Conservation (phyloP, 352 stramenopile genomes). For the Phytophthora megakarya region DNA sequence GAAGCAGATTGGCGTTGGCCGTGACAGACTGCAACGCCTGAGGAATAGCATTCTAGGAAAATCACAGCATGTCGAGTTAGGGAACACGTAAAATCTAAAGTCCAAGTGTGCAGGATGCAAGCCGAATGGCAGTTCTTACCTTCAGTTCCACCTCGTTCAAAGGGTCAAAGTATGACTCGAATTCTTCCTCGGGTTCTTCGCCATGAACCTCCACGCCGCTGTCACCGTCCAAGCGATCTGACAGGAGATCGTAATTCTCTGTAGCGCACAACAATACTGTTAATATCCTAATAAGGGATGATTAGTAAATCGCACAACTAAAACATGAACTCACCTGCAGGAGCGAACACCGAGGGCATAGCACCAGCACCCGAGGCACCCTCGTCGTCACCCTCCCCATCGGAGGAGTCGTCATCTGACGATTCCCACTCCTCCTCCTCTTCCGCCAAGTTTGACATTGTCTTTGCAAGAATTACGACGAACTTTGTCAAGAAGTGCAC, state of each 20-base stretch:
- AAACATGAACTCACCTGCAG: slow-evolving; percentile 50
- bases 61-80: slow-evolving; percentile 7
- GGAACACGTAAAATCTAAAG: neutral
- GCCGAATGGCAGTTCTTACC: slow-evolving; percentile 33
- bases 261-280: slow-evolving; percentile 19
- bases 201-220: slow-evolving; percentile 41
- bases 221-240: slow-evolving; percentile 56
- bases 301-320: neutral
- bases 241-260: slow-evolving; percentile 77
- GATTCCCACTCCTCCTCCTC: slow-evolving; percentile 83
- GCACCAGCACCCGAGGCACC: slow-evolving; percentile 16
- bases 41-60: slow-evolving; percentile 54
- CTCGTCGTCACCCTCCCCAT: slow-evolving; percentile 56
- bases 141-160: slow-evolving; percentile 83
- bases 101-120: neutral
- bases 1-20: slow-evolving; percentile 51
- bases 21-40: slow-evolving; percentile 62
- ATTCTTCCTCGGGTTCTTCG: slow-evolving; percentile 73
- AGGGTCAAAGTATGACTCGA: slow-evolving; percentile 82
- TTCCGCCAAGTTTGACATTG: slow-evolving; percentile 66
- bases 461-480: slow-evolving; percentile 74
- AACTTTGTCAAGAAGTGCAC: slow-evolving; percentile 87
- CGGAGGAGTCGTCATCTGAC: slow-evolving; percentile 71
- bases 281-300: no score
- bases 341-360: slow-evolving; percentile 68